Evolutionary conservation across 148 eudicot species (phyloP), one percentile per base, ranked within the genome.

Genomic region (Camellia granthamiana): DNA sequence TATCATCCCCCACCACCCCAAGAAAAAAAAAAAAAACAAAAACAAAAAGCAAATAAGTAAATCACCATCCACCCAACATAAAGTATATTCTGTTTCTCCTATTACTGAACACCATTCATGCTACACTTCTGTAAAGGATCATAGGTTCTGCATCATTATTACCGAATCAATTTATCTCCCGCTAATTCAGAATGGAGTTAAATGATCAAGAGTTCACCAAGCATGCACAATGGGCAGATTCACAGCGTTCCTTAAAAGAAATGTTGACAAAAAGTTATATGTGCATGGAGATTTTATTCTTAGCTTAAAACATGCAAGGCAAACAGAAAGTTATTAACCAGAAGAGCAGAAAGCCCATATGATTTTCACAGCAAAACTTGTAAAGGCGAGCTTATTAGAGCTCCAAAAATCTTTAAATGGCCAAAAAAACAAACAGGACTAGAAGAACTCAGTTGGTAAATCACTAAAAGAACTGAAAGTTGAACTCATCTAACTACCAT

Each of bases 371-470:
- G 51, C 43, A 68, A 44, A 16, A 68, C 19, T 41, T 68, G 69
- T 13, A 23, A 11, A 23, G 9, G n/a, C 2, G 58, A 11, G 13
- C 13, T 11, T 55, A 8, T 11, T 55, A 55, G 11, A 66, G 70
- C 43, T 66, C 70, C 4, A 66, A 41, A 72, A 72, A 7, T n/a
- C 8, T n/a, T 63, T 19, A 73, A 82, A 52, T 56, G 65, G 4
- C 67, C 14, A 30, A 66, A 85, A 46, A 41, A 46, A 41, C 21
- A 79, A 74, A 14, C 42, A 58, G 79, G 19, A 52, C 72, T 21
- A 41, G 69, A 62, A 59, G 42, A 61, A 88, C 56, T n/a, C 82
- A 65, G 56, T 79, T 46, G 60, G 44, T 12, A 30, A 68, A 52
- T 10, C 43, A 52, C 14, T 30, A 8, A 47, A n/a, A 43, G 6